Base-by-base conservation (phyloP, 202 grass and related monocot genomes). In the Thinopyrum obtusiflorum region DNA sequence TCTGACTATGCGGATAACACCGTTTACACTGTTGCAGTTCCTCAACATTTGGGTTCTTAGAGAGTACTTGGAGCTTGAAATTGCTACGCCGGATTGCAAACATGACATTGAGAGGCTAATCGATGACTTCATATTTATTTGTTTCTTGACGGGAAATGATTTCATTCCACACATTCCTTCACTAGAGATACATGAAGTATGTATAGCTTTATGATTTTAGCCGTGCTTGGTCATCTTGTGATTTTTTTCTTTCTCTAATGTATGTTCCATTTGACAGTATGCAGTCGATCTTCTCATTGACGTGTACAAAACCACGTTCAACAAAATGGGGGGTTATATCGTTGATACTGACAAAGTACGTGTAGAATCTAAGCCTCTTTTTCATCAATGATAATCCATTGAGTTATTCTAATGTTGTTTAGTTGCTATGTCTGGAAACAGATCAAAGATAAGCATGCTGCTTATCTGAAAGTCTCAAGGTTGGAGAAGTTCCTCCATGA, bases 121-220 rank as follows among this genome's bases (percentile, higher is more conserved):
- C 4, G 92, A 94, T 40, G 94, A 94, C 31, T 90, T 92, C 39
- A 69, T 97, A 3, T 92, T 97, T 69, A 82, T 97, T 14, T 91
- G 75, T 53, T 92, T 94, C 59, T 79, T 97, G 72, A 86, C 79
- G 1, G 94, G 92, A 79, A 97, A 97, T 68, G 94, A 97, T 85
- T 97, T 97, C 61, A 88, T 97, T 33, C 88, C 90, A 0, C 86
- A 88, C 5, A 66, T 97, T 68, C 92, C 94, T 15, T 91, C 92
- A 7, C 70, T 97, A 4, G 82, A 88, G 65, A 92, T 87, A 25
- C 85, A 84, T 26, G 92, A 97, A 90, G 92, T 94, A 79, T n/a
- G 46, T 66, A 0, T 87, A 66, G 21, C 4, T 35, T 0, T 51
- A 65, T 84, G 18, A 1, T 9, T 23, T 79, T 75, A 26, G 15